A percentile compares a stretch with the other conserved stretches of the same genome.
Conservation (phyloP, 2,329 filamentous ascomycete species). For the Cladosporium cucumerinum region DNA sequence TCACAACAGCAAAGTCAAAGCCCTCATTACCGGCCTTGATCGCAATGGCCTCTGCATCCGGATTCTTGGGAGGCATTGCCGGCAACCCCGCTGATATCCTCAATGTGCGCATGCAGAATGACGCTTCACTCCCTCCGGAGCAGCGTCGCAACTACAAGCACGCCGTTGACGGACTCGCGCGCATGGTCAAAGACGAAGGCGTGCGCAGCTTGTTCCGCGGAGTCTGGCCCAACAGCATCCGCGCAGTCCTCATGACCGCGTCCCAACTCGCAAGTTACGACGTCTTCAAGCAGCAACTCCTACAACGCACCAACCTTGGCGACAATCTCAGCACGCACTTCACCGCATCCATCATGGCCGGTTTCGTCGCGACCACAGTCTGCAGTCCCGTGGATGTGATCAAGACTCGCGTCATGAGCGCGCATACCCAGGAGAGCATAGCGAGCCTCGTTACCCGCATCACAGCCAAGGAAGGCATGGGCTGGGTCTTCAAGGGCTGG, state of each 20-base stretch:
- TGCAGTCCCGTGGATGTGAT: slow-evolving; percentile 85
- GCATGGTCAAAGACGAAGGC: slow-evolving; percentile 87
- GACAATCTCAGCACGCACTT: slow-evolving; percentile 76
- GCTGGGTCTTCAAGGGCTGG: slow-evolving; percentile 90
- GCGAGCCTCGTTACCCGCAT: slow-evolving; percentile 62
- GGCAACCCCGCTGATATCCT: slow-evolving; percentile 95
- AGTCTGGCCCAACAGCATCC: slow-evolving; percentile 75
- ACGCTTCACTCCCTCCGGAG: slow-evolving; percentile 67
- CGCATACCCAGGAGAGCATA: slow-evolving; percentile 52
- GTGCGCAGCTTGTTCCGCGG: slow-evolving; percentile 72
- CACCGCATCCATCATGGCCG: slow-evolving; percentile 70
- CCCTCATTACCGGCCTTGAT: slow-evolving; percentile 71
- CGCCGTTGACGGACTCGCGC: slow-evolving; percentile 78
- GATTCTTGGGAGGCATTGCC: slow-evolving; percentile 81
- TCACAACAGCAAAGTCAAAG: slow-evolving; percentile 49
- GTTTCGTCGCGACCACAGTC: slow-evolving; percentile 78
- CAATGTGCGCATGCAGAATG: slow-evolving; percentile 98
- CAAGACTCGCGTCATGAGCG: slow-evolving; percentile 84
- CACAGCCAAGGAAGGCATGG: slow-evolving; percentile 65
- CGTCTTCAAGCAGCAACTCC: slow-evolving; percentile 68
- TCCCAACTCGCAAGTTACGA: slow-evolving; percentile 83
- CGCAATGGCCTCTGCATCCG: slow-evolving; percentile 76
- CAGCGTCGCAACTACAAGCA: slow-evolving; percentile 85
- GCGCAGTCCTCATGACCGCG: slow-evolving; percentile 84
- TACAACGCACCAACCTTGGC: slow-evolving; percentile 61